Percentiles rank a stretch among this genome's conserved stretches.
Conservation (phyloP, 139 green algal genomes). For the Diplosphaera chodatii region DNA sequence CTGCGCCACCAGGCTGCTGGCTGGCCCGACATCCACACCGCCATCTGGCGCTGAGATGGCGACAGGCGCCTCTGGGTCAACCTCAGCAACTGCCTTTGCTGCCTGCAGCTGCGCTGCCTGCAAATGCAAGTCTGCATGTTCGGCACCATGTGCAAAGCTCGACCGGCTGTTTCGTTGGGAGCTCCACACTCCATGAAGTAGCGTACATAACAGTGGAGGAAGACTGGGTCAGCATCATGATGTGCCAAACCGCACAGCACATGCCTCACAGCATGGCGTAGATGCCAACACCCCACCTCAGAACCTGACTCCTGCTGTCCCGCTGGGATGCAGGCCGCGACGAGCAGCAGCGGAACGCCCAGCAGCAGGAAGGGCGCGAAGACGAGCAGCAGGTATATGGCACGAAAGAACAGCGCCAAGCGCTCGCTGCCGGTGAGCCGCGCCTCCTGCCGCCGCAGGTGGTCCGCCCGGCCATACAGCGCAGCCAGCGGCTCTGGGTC, state of each 20-base stretch:
- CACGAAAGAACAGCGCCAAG: slow-evolving; percentile 28
- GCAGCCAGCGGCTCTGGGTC: slow-evolving; percentile 16
- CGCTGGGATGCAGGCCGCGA: slow-evolving; percentile 17
- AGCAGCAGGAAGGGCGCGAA: slow-evolving; percentile 64
- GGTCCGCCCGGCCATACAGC: slow-evolving; percentile 57
- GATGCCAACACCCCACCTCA: background rate
- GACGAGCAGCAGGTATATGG: slow-evolving; percentile 39
- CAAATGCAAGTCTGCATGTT: no score
- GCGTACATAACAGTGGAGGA: no score
- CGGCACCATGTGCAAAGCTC: no score
- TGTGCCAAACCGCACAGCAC: no score
- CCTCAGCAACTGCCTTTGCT: no score
- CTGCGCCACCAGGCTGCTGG: background rate
- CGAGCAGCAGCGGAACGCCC: slow-evolving; percentile 45
- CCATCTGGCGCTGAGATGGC: slow-evolving; percentile 6
- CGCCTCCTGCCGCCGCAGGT: slow-evolving; percentile 13
- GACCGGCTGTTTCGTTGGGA: no score
- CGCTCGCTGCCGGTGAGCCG: slow-evolving; percentile 13
- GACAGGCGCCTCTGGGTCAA: background rate
- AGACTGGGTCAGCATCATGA: no score
- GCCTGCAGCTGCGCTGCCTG: background rate
- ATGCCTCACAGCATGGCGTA: no score
- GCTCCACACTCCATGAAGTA: no score
- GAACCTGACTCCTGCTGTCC: background rate
- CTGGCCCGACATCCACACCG: background rate